These are phyloP conservation scores for Penicillium sp. DNA, from an alignment of 2,329 filamentous ascomycete genomes.

Conservation along the genomic window DNA sequence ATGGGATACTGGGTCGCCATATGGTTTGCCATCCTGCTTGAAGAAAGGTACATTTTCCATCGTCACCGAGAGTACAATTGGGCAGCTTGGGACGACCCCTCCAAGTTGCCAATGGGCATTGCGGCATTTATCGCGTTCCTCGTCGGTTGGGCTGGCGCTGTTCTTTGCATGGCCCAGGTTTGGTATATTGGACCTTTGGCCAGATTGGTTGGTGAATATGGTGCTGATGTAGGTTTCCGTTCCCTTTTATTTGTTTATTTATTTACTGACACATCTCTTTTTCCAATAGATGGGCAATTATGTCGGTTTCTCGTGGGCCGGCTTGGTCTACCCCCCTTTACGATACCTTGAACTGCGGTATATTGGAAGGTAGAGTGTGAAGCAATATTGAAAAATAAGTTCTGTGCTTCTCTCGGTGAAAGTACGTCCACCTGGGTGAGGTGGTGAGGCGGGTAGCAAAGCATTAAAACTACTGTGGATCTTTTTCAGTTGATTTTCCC, in stretches of 20 bases:
- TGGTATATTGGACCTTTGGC: conserved; percentile 66
- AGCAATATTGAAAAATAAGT: not conserved
- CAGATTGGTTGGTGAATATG: conserved; percentile 53
- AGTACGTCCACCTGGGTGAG: not conserved
- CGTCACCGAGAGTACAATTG: conserved; percentile 53
- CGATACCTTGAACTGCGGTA: conserved; percentile 50
- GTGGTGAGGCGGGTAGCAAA: too few relatives aligned
- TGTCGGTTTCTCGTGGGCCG: conserved; percentile 58
- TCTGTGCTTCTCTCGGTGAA: not conserved
- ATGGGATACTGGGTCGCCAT: conserved; percentile 69
- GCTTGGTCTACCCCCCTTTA: conserved; percentile 53
- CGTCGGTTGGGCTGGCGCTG: conserved; percentile 61
- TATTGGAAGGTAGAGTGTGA: conserved; percentile 41
- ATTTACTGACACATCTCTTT: conserved; percentile 20
- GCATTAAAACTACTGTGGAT: not conserved
- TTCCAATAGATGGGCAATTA: conserved; percentile 52
- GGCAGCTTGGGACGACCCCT: conserved; percentile 57
- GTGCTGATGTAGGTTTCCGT: conserved; percentile 49
- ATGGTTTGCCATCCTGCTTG: conserved; percentile 58
- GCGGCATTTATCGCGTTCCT: conserved; percentile 60
- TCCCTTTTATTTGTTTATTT: conserved; percentile 8
- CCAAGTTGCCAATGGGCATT: conserved; percentile 58
- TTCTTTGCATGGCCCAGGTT: conserved; percentile 65
- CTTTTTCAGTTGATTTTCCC: not conserved
- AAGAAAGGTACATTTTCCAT: conserved; percentile 61